phyloP scores from a whole-genome alignment of 441 rosid species.

The Croton laevigatus region DNA sequence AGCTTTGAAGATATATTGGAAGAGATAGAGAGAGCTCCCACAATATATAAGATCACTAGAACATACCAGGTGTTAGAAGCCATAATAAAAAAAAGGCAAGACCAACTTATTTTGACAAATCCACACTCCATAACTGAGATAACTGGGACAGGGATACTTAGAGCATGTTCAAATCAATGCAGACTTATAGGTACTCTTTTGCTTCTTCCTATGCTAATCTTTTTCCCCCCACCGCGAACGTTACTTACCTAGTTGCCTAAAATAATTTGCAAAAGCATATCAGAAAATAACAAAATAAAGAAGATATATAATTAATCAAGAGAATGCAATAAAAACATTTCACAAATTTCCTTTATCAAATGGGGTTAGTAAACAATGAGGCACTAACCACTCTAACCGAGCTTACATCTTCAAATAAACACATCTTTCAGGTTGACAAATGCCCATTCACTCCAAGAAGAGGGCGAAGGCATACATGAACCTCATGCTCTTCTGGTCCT shows the following conservation, averaged over 20 bases:
- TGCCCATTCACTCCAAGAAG: slow-evolving; percentile 49
- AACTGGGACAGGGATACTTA: too few relatives aligned
- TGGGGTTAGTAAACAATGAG: slow-evolving; percentile 45
- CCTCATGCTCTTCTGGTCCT: slow-evolving; percentile 93
- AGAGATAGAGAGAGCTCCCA: not conserved
- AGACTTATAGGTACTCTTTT: not conserved
- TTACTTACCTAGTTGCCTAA: slow-evolving; percentile 10
- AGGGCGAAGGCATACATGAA: slow-evolving; percentile 70
- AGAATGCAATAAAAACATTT: slow-evolving; percentile 33
- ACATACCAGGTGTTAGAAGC: not conserved
- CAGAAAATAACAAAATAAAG: not conserved
- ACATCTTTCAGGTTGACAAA: slow-evolving; percentile 37
- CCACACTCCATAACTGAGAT: too few relatives aligned
- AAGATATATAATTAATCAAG: not conserved
- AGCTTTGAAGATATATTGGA: not conserved
- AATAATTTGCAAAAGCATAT: not conserved
- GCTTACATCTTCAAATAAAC: slow-evolving; percentile 37
- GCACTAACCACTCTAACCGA: slow-evolving; percentile 34
- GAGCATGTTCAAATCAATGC: not conserved
- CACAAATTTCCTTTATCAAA: slow-evolving; percentile 34
- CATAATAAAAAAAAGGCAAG: not conserved
- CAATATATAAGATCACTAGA: not conserved
- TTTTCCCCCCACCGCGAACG: slow-evolving; percentile 4
- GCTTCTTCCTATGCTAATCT: not conserved
- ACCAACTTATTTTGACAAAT: too few relatives aligned